A percentile compares a stretch with the other conserved stretches of the same genome.
Conservation (phyloP, 2,329 filamentous ascomycete genomes). For the Phialophora tarda region DNA sequence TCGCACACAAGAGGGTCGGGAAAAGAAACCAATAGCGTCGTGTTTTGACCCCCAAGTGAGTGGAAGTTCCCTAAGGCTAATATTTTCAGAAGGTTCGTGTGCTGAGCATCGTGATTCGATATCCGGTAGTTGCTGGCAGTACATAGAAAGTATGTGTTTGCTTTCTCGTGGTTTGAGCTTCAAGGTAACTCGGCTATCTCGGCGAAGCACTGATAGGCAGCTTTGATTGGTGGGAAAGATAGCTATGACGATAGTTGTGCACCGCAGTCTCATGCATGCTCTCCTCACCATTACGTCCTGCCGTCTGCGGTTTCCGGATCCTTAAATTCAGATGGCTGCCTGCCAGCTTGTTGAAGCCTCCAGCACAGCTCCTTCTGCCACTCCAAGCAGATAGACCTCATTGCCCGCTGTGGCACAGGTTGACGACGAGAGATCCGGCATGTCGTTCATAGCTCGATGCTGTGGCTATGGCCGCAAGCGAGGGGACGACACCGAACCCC, state of each 20-base stretch:
- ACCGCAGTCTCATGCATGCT: conserved; percentile 1
- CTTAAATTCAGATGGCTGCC: conserved; percentile 2
- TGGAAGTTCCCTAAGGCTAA: not conserved
- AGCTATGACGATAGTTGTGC: conserved; percentile 2
- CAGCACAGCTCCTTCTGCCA: not conserved
- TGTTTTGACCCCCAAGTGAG: too few species aligned
- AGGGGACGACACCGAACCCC: conserved; percentile 71
- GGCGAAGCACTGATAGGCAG: not conserved
- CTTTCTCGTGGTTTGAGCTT: not conserved
- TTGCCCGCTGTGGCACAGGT: not conserved
- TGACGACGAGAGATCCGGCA: not conserved
- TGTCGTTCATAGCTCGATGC: conserved; percentile 65
- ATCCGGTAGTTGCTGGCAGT: not conserved
- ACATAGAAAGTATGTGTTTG: not conserved
- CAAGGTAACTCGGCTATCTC: not conserved
- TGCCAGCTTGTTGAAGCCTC: not conserved
- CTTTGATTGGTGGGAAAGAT: not conserved
- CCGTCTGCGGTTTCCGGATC: not conserved
- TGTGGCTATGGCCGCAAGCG: conserved; percentile 63
- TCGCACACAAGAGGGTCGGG: too few species aligned
- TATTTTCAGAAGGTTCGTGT: not conserved
- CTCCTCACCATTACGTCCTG: conserved; percentile 3
- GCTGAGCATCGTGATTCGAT: not conserved
- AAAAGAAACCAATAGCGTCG: too few species aligned
- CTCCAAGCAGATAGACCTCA: not conserved